Percentiles rank a stretch among this genome's conserved stretches.
Conservation (phyloP, 768 basidiomycete species). For the Ephemerocybe angulata region DNA sequence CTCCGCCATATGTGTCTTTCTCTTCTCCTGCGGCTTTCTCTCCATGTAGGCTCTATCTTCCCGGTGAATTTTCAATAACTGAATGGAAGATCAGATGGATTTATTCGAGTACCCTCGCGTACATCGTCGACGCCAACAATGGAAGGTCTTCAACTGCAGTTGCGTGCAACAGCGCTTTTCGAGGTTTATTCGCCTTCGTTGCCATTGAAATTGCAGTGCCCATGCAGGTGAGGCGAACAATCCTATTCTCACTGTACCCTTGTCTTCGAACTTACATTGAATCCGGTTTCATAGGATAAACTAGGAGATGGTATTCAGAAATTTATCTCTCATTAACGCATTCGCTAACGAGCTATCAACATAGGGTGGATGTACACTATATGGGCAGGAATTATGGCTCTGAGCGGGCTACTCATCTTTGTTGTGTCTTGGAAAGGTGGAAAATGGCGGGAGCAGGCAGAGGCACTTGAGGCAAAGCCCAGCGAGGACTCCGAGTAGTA, state of each 20-base stretch:
- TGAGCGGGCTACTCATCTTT: constrained; percentile 54
- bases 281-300: constrained; percentile 37
- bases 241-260: not conserved
- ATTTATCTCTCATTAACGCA: not conserved
- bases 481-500: too few species aligned
- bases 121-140: constrained; percentile 82
- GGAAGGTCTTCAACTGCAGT: constrained; percentile 76
- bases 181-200: constrained; percentile 68
- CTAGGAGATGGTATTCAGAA: constrained; percentile 63
- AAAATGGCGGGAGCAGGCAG: constrained; percentile 53
- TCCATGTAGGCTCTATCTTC: constrained; percentile 51
- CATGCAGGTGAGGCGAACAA: constrained; percentile 55
- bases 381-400: constrained; percentile 46
- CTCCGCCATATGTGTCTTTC: constrained; percentile 62
- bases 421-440: constrained; percentile 58
- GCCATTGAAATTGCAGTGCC: constrained; percentile 73
- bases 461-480: constrained; percentile 45
- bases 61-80: too few species aligned
- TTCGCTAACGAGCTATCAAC: not conserved
- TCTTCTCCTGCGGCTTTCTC: constrained; percentile 73
- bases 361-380: constrained; percentile 67
- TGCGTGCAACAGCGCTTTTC: constrained; percentile 73
- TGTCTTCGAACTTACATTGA: not conserved
- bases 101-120: constrained; percentile 56
- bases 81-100: constrained; percentile 30